These are phyloP conservation scores for Colletotrichum zoysiae DNA, from an alignment of 2,329 filamentous ascomycete genomes.

Conservation along the genomic window DNA sequence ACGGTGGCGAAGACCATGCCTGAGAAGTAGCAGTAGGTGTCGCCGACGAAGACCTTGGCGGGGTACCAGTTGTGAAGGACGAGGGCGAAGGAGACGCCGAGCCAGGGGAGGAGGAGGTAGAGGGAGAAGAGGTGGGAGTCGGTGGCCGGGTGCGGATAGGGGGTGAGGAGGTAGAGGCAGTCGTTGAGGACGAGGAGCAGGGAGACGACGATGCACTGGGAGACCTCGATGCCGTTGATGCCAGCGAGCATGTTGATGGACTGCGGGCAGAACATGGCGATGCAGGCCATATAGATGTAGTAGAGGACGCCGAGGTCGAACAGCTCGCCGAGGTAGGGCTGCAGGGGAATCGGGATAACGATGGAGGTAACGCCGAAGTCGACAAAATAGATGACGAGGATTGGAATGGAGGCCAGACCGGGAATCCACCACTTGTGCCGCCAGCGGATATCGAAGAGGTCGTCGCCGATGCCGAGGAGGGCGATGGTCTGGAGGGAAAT, in stretches of 20 bases:
- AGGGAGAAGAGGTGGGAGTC: constrained; percentile 97
- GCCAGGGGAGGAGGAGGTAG: constrained; percentile 93
- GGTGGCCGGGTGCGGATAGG: constrained; percentile 91
- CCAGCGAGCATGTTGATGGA: constrained; percentile 99
- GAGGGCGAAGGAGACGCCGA: constrained; percentile 90
- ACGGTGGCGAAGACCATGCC: constrained; percentile 99
- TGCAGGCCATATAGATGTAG: constrained; percentile 95
- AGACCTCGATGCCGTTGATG: constrained; percentile 98
- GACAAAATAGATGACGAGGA: constrained; percentile 97
- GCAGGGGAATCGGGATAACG: constrained; percentile 87
- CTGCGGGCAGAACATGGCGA: constrained; percentile 98
- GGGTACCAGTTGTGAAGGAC: constrained; percentile 96
- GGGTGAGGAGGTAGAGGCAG: constrained; percentile 83
- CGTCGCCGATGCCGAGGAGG: constrained; percentile 92
- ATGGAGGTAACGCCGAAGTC: constrained; percentile 98
- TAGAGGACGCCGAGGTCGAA: constrained; percentile 87
- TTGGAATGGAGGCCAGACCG: constrained; percentile 90
- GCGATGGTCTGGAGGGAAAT: constrained; percentile 92
- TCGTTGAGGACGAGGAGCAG: constrained; percentile 88
- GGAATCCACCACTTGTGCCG: constrained; percentile 99
- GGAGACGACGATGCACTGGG: constrained; percentile 92
- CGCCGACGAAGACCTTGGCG: constrained; percentile 93
- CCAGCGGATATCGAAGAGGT: constrained; percentile 98
- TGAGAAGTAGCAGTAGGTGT: constrained; percentile 99
- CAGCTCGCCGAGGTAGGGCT: constrained; percentile 85